Conservation (phyloP, 2,329 filamentous ascomycete genomes). For the Lithohypha guttulata region DNA sequence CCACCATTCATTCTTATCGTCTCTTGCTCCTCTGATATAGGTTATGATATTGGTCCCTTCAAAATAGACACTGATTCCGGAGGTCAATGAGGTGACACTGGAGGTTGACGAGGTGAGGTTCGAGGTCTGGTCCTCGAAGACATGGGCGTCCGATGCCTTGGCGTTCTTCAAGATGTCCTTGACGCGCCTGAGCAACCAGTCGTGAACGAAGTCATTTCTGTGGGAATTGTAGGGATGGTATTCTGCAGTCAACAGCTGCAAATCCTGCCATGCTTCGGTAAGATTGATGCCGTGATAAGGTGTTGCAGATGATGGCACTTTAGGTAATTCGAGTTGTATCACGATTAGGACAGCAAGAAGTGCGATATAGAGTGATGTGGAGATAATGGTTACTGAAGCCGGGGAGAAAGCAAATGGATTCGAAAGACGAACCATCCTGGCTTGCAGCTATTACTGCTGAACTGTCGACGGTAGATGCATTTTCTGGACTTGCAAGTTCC, state of each 20-base stretch:
- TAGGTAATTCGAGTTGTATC: conserved; percentile 65
- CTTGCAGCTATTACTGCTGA: too few relatives aligned
- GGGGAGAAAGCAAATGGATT: conserved; percentile 64
- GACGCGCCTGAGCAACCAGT: conserved; percentile 63
- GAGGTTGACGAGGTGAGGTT: conserved; percentile 61
- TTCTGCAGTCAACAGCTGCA: conserved; percentile 60
- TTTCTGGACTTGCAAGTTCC: too few relatives aligned
- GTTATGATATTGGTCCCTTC: conserved; percentile 88
- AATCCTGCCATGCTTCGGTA: conserved; percentile 74
- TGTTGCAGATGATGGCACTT: conserved; percentile 45
- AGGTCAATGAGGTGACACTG: conserved; percentile 28
- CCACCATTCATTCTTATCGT: conserved; percentile 67
- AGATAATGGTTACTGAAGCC: conserved; percentile 70
- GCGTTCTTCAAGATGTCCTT: conserved; percentile 58
- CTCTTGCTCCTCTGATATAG: conserved; percentile 74
- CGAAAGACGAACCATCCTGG: conserved; percentile 15
- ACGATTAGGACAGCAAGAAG: conserved; percentile 61
- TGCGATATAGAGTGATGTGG: conserved; percentile 63
- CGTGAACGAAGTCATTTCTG: conserved; percentile 67
- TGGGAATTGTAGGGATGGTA: conserved; percentile 87
- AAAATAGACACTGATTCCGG: conserved; percentile 58
- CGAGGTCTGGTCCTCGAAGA: conserved; percentile 69
- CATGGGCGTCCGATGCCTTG: conserved; percentile 36
- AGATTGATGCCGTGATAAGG: conserved; percentile 60
- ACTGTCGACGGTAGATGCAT: too few relatives aligned